Percentiles rank a stretch among this genome's conserved stretches.
These are phyloP conservation scores for Nannochloropsis gaditana DNA, from an alignment of 108 stramenopile genomes.

Conservation along the genomic window DNA sequence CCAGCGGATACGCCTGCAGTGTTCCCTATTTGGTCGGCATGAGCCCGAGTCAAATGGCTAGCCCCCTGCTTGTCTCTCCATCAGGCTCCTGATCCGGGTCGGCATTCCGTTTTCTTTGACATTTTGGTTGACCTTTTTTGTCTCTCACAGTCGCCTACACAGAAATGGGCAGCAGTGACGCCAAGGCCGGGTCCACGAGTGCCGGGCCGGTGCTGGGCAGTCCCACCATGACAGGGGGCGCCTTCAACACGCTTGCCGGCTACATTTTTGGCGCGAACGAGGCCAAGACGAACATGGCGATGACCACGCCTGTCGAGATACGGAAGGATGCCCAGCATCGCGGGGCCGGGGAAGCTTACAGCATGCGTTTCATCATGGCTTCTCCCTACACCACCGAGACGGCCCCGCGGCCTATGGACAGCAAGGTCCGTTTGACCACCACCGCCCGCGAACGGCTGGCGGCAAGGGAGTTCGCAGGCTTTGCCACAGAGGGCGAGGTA, in stretches of 20 bases:
- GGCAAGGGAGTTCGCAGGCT: slow-evolving; percentile 72
- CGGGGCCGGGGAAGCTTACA: not conserved
- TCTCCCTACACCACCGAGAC: slow-evolving; percentile 64
- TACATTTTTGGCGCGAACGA: slow-evolving; percentile 91
- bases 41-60: too few species aligned
- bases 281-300: slow-evolving; percentile 69
- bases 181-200: slow-evolving; percentile 59
- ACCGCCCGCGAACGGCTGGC: slow-evolving; percentile 59
- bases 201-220: slow-evolving; percentile 55
- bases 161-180: not conserved
- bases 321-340: slow-evolving; percentile 16
- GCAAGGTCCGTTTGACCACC: slow-evolving; percentile 59
- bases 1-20: too few species aligned
- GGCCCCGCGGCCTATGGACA: slow-evolving; percentile 67
- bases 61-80: not conserved
- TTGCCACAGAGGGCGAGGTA: slow-evolving; percentile 68
- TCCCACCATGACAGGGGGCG: slow-evolving; percentile 54
- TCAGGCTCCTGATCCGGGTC: slow-evolving; percentile 30
- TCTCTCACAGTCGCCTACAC: not conserved
- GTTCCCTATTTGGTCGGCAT: too few species aligned
- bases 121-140: not conserved
- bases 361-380: slow-evolving; percentile 83
- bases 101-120: not conserved
- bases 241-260: slow-evolving; percentile 80
- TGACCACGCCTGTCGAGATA: slow-evolving; percentile 81